These are phyloP conservation scores for Zygosaccharomyces bisporus DNA, from an alignment of 805 yeast genomes.

Conservation along the genomic window DNA sequence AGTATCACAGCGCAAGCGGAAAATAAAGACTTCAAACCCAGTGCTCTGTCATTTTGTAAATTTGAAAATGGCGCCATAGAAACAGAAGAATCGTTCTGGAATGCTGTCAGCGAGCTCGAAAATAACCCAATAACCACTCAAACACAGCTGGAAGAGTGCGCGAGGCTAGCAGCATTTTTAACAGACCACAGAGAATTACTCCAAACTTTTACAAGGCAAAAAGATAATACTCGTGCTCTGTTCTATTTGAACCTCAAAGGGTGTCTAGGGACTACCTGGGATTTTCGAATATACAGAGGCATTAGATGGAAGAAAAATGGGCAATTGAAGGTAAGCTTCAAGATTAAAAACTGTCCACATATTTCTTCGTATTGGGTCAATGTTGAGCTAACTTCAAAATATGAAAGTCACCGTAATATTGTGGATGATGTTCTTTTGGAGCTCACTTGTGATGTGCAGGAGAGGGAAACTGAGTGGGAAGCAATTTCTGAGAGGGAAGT, in stretches of 20 bases:
- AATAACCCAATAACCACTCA: background rate
- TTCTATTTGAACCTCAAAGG: background rate
- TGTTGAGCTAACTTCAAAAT: background rate
- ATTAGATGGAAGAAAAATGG: background rate
- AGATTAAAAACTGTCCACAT: background rate
- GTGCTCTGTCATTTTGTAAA: background rate
- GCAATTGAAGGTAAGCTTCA: slow-evolving; percentile 1
- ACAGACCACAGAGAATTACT: background rate
- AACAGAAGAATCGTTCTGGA: background rate
- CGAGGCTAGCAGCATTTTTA: slow-evolving; percentile 1
- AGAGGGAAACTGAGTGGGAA: no score
- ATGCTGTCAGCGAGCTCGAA: background rate
- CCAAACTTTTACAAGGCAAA: background rate
- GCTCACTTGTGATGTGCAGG: background rate
- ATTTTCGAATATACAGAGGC: background rate
- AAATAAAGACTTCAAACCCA: background rate
- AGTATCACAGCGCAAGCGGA: no score
- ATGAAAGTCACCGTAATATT: no score
- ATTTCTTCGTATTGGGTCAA: background rate
- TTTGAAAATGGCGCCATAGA: background rate
- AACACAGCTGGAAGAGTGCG: background rate
- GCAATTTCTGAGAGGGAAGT: no score
- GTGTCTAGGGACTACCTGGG: background rate
- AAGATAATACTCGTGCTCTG: background rate
- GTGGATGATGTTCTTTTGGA: background rate